A percentile compares a stretch with the other conserved stretches of the same genome.
phyloP scores from a whole-genome alignment of 495 filamentous ascomycete species.

The Endocarpon pusillum region DNA sequence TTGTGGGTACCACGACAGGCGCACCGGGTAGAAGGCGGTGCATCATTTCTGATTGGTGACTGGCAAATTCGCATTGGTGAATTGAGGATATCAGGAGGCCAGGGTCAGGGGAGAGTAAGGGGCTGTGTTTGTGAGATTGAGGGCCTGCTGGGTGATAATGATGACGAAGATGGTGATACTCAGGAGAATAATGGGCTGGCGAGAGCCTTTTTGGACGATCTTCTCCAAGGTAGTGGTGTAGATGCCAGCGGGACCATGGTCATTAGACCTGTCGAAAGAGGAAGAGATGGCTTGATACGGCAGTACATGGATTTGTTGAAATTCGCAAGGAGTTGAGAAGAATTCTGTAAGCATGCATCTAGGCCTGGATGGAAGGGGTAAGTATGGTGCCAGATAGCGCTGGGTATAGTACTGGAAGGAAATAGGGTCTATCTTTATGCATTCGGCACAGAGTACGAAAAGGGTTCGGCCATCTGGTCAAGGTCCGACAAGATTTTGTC shows the following conservation, averaged over 20 bases:
- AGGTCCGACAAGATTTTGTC: not conserved
- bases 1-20: not conserved
- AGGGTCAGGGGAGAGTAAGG: slow-evolving; percentile 1
- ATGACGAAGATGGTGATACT: no score
- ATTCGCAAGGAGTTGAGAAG: not conserved
- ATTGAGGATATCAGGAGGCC: not conserved
- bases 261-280: not conserved
- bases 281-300: not conserved
- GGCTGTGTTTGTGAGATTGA: no score
- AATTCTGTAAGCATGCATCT: not conserved
- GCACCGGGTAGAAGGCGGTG: not conserved
- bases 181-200: no score
- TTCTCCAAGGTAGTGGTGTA: no score
- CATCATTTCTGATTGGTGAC: not conserved
- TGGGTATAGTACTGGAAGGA: not conserved
- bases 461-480: not conserved
- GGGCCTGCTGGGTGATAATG: no score
- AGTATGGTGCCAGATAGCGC: not conserved
- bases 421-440: not conserved
- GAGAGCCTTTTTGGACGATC: no score
- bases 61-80: slow-evolving; percentile 1
- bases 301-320: not conserved
- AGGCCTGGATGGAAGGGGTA: not conserved
- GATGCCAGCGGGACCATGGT: no score
- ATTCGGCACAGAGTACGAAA: not conserved